phyloP scores from a whole-genome alignment of 257 asterid genomes.

The Verbena officinalis region DNA sequence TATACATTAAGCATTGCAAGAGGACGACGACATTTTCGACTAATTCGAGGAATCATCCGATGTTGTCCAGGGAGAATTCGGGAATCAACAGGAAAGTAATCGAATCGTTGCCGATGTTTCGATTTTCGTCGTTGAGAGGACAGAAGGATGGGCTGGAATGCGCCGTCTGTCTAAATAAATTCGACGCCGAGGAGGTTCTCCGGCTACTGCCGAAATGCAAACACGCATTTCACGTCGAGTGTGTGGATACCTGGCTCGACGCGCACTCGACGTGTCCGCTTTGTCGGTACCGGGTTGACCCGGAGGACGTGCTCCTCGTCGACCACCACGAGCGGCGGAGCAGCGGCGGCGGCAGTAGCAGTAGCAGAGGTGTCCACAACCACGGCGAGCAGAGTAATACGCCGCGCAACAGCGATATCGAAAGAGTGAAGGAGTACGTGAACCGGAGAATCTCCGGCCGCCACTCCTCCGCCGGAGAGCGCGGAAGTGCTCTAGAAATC shows the following conservation, averaged over 20 bases:
- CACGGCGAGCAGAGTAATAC: background rate
- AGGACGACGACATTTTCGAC: background rate
- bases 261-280: slow-evolving; percentile 84
- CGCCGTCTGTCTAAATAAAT: slow-evolving; percentile 62
- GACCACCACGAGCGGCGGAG: slow-evolving; percentile 12
- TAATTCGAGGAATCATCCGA: slow-evolving; percentile 3
- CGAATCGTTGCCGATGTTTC: slow-evolving; percentile 39
- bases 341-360: slow-evolving; percentile 27
- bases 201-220: slow-evolving; percentile 66
- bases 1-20: slow-evolving; percentile 62
- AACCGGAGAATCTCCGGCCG: slow-evolving; percentile 42
- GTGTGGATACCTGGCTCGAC: slow-evolving; percentile 85
- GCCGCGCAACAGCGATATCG: slow-evolving; percentile 11
- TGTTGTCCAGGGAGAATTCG: slow-evolving; percentile 37
- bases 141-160: slow-evolving; percentile 56
- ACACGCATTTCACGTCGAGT: slow-evolving; percentile 82
- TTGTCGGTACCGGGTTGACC: slow-evolving; percentile 73
- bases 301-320: slow-evolving; percentile 63
- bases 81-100: slow-evolving; percentile 36
- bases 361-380: slow-evolving; percentile 22
- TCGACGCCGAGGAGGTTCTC: slow-evolving; percentile 54
- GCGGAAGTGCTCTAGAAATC: slow-evolving; percentile 42
- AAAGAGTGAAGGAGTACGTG: background rate
- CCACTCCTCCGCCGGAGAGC: slow-evolving; percentile 63
- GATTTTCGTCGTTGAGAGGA: slow-evolving; percentile 34